Base-by-base conservation (phyloP, 352 stramenopile species). In the Stephanocyclus meneghinianus region DNA sequence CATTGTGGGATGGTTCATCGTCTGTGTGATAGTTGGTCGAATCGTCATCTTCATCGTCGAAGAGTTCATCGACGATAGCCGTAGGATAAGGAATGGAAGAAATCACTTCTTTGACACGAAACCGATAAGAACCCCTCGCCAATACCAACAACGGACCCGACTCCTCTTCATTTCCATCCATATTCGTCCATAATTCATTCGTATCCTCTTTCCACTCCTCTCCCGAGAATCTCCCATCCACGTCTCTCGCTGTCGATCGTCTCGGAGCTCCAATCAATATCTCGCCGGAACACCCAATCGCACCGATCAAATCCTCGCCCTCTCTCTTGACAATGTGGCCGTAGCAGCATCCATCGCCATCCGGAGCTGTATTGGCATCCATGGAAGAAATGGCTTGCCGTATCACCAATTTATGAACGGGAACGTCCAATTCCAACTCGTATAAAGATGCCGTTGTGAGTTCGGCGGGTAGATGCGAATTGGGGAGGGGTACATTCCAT, bases 1-100 rank as follows among this genome's bases (percentile, higher is more conserved):
- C 69, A 70, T 80, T 81, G 2, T 83, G 72, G 18, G 81, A 48
- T 11, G 86, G 62, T 18, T 87, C 76, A 6, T 64, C 40, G 32
- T n/a, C 56, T 45, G 11, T 45, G 37, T 45, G 26, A 13, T 29
- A 2, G 6, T 64, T 35, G n/a, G 11, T 42, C 11, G 72, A 67
- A 60, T 74, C 51, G 18, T 81, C 73, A 32, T 88, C 80, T 56
- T 92, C 87, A 32, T 88, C 80, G 59, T 92, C 87, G 32, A 85
- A 29, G 56, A 93, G 69, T 83, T 93, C 88, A 69, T 93, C 88
- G 0, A 93, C 88, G 69, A 91, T 83, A 10, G 77, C 88, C 71
- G 91, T 71, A 35, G 83, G 81, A 81, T 87, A 93, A 2, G 88
- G 88, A 70, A 93, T 87, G 30, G 78, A 83, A 32, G 78, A 79